Evolutionary conservation across 805 yeast species (phyloP), one percentile per base, ranked within the genome.

Genomic region (Ogataea trehalophila): DNA sequence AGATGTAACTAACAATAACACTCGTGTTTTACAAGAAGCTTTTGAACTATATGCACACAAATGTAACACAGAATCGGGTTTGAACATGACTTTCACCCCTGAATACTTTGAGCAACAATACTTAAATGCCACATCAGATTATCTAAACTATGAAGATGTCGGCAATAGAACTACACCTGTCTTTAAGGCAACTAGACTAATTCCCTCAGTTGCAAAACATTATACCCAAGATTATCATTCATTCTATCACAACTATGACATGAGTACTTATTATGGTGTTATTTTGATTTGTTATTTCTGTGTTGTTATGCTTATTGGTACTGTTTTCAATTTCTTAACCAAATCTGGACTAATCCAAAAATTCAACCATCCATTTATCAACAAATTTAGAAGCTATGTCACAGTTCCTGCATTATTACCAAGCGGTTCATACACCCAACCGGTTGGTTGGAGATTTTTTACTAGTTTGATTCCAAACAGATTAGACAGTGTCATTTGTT

Each of bases 391-490:
- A 48, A 60, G 63, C 8, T 52, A 59, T 22, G 37, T 75, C 7
- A 60, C 71, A 0, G 51, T 71, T 2, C 79, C 80, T n/a, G 73
- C 80, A 0, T 42, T 62, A 18, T 31, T 51, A 18, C 60, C 64
- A 36, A 48, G 48, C 13, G 66, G 65, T 31, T 49, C 45, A 22
- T 48, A 50, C 23, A 31, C 56, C 2, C 42, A 52, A 39, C 42
- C 48, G 7, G 62, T 59, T 4, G 38, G 34, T 13, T 53, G 43
- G 44, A 51, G 47, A 22, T 36, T 45, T 14, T 51, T 62, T 35
- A 41, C 57, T 2, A 39, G 60, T 2, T 39, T 60, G 9, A 35
- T 60, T 5, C 72, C 74, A 7, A 61, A 67, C 13, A 60, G 74
- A 44, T 42, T 62, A 4, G 74, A 69, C 41, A 37, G 65, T 2